Conservation (phyloP, 192 early-diverging fungal species). For the Backusella mclennaniae region DNA sequence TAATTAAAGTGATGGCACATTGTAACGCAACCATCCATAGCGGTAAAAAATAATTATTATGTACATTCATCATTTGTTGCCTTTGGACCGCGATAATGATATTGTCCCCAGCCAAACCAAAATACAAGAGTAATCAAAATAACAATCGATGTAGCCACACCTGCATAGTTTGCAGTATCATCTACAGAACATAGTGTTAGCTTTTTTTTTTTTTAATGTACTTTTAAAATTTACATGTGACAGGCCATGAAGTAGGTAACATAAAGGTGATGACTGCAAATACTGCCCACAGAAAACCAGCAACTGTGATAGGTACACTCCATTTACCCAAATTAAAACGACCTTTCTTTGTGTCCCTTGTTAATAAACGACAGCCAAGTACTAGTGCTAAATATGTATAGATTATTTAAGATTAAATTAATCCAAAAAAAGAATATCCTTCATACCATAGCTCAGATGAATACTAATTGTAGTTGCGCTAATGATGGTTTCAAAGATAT, state of each 20-base stretch:
- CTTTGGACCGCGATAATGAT: slow-evolving; percentile 15
- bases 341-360: slow-evolving; percentile 7
- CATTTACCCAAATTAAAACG: slow-evolving; percentile 25
- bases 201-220: too few relatives aligned
- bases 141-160: slow-evolving; percentile 13
- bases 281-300: slow-evolving; percentile 25
- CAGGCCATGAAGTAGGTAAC: slow-evolving; percentile 32
- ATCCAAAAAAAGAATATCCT: too few relatives aligned
- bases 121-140: not conserved
- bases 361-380: slow-evolving; percentile 15
- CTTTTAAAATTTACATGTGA: slow-evolving; percentile 7
- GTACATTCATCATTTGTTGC: slow-evolving; percentile 8
- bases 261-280: slow-evolving; percentile 29
- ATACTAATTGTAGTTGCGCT: slow-evolving; percentile 27
- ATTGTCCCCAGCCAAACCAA: slow-evolving; percentile 16
- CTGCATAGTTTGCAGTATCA: slow-evolving; percentile 26
- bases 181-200: not conserved
- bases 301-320: slow-evolving; percentile 16
- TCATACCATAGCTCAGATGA: slow-evolving; percentile 29
- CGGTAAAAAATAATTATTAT: not conserved
- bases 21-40: not conserved
- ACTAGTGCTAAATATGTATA: slow-evolving; percentile 14
- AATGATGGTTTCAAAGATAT: slow-evolving; percentile 28
- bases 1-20: not conserved
- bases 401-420: too few relatives aligned